Evolutionary conservation across 257 asterid species (phyloP).

Genomic region (Nemophila menziesii): DNA sequence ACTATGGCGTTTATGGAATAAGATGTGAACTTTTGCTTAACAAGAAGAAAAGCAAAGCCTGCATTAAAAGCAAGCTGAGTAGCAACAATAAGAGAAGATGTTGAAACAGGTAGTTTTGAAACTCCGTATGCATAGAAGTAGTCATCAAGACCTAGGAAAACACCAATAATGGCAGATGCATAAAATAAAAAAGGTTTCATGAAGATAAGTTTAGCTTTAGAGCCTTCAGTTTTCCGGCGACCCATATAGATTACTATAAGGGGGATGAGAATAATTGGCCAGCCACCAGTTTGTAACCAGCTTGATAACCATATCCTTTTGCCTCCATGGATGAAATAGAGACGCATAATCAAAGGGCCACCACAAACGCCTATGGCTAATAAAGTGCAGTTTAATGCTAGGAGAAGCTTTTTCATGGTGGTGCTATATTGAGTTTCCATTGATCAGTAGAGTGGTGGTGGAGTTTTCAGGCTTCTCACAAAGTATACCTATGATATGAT

Average conservation of each 20-base stretch:
- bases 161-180: slow-evolving; percentile 13
- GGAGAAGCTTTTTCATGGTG: slow-evolving; percentile 11
- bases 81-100: slow-evolving; percentile 9
- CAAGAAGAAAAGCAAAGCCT: slow-evolving; percentile 14
- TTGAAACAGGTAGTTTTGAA: slow-evolving; percentile 15
- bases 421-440: slow-evolving; percentile 11
- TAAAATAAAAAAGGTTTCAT: slow-evolving; percentile 13
- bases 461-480: no score
- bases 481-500: no score
- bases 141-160: slow-evolving; percentile 15
- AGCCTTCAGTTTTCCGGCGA: slow-evolving; percentile 10
- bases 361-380: slow-evolving; percentile 21
- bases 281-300: slow-evolving; percentile 21
- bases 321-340: slow-evolving; percentile 28
- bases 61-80: slow-evolving; percentile 17
- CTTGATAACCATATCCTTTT: slow-evolving; percentile 20
- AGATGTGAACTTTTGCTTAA: slow-evolving; percentile 20
- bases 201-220: slow-evolving; percentile 4
- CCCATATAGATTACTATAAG: slow-evolving; percentile 10
- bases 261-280: slow-evolving; percentile 23
- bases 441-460: no score
- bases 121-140: slow-evolving; percentile 14
- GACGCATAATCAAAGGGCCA: slow-evolving; percentile 21
- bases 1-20: slow-evolving; percentile 16
- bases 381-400: slow-evolving; percentile 13